A percentile compares a stretch with the other conserved stretches of the same genome.
phyloP scores from a whole-genome alignment of 1,284 basidiomycete species.

The Schizopora paradoxa region DNA sequence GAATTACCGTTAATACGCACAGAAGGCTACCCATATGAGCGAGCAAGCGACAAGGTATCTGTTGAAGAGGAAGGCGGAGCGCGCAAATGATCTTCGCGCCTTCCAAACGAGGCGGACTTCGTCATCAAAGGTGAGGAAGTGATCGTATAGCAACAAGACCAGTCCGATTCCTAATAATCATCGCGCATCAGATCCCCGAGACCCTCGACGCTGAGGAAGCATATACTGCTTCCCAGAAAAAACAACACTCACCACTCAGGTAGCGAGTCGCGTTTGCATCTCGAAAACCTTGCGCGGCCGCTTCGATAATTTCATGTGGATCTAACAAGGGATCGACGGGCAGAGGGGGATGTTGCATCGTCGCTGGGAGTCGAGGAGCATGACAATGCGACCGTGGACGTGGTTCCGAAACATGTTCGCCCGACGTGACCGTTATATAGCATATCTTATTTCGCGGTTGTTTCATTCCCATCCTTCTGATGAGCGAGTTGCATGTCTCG shows the following conservation, averaged over 20 bases:
- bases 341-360: no score
- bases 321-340: no score
- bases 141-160: conserved; percentile 23
- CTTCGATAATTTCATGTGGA: no score
- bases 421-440: no score
- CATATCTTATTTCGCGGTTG: no score
- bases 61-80: conserved; percentile 19
- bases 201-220: neutral
- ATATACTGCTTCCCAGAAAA: neutral
- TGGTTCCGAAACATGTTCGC: no score
- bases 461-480: no score
- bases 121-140: conserved; percentile 22
- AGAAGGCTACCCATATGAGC: conserved; percentile 5
- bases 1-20: conserved; percentile 12
- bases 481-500: no score
- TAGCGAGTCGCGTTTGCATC: conserved; percentile 12
- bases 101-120: conserved; percentile 23
- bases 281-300: neutral
- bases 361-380: no score
- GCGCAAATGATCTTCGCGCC: conserved; percentile 15
- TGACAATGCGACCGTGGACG: no score
- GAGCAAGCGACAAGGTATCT: conserved; percentile 18
- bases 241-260: conserved; percentile 2
- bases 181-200: neutral
- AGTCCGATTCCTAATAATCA: conserved; percentile 22